phyloP scores from a whole-genome alignment of 1,139 yeast genomes.

The Nakaseomyces glabratus region DNA sequence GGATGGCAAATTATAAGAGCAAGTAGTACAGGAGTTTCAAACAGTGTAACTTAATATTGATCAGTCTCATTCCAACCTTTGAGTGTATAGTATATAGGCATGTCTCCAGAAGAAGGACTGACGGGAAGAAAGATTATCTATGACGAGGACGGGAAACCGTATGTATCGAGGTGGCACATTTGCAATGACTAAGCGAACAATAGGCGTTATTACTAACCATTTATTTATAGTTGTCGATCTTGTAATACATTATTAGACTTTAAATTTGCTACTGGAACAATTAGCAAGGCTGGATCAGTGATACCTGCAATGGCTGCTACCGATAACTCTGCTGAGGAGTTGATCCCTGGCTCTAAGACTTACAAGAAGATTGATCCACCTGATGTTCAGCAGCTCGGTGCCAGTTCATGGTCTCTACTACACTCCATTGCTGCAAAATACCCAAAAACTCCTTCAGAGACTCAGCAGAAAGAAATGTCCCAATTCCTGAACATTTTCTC shows the following conservation, averaged over 20 bases:
- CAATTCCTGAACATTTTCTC: constrained; percentile 66
- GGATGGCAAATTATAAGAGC: too few species aligned
- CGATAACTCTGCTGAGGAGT: constrained; percentile 15
- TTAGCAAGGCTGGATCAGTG: constrained; percentile 11
- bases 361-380: constrained; percentile 64
- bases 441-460: constrained; percentile 56
- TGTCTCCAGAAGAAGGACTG: constrained; percentile 10
- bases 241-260: constrained; percentile 76
- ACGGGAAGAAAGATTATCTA: constrained; percentile 45
- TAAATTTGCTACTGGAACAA: constrained; percentile 43
- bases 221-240: constrained; percentile 48
- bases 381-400: constrained; percentile 73
- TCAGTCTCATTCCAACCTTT: too few species aligned
- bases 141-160: constrained; percentile 89
- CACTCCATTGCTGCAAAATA: constrained; percentile 88
- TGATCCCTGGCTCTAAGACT: constrained; percentile 20
- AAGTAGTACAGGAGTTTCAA: too few species aligned
- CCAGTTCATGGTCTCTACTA: constrained; percentile 84
- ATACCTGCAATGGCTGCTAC: not conserved
- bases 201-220: constrained; percentile 1
- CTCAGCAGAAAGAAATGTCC: constrained; percentile 62
- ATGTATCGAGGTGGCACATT: too few species aligned
- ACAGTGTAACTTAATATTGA: too few species aligned
- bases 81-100: too few species aligned
- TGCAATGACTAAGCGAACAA: not conserved